A percentile compares a stretch with the other conserved stretches of the same genome.
Evolutionary conservation across 441 rosid genomes (phyloP).

Genomic region (Cnidoscolus chayamansa): DNA sequence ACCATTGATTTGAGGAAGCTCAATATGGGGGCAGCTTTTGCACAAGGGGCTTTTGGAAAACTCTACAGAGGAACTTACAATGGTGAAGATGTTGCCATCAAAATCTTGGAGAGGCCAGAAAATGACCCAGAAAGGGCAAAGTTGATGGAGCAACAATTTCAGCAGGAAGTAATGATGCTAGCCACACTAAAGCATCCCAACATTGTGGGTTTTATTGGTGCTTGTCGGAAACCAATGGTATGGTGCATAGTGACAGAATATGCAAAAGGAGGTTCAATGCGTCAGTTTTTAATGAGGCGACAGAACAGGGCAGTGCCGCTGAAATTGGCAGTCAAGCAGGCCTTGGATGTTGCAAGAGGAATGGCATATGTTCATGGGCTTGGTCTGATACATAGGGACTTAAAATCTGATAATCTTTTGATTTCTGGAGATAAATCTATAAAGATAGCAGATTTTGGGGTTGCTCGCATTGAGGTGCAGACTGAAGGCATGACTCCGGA

Average conservation of each 20-base stretch:
- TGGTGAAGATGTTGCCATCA: conserved; percentile 88
- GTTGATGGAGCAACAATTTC: conserved; percentile 89
- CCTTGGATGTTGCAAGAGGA: conserved; percentile 89
- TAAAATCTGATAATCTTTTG: conserved; percentile 89
- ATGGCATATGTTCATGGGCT: conserved; percentile 89
- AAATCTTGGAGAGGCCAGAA: conserved; percentile 83
- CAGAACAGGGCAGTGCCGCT: conserved; percentile 74
- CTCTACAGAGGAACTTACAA: conserved; percentile 83
- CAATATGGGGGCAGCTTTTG: conserved; percentile 84
- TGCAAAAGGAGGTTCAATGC: conserved; percentile 91
- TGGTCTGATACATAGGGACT: conserved; percentile 76
- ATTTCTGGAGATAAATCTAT: conserved; percentile 85
- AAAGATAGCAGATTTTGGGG: conserved; percentile 96
- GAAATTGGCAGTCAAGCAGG: conserved; percentile 89
- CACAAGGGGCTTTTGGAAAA: conserved; percentile 96
- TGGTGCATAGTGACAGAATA: conserved; percentile 98
- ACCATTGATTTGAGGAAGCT: conserved; percentile 82
- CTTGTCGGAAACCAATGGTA: conserved; percentile 79
- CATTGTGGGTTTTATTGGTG: conserved; percentile 87
- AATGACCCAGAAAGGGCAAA: conserved; percentile 64
- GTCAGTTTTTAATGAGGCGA: conserved; percentile 75
- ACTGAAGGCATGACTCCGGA: conserved; percentile 99
- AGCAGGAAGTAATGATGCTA: conserved; percentile 94
- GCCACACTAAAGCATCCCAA: conserved; percentile 77
- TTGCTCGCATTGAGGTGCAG: conserved; percentile 94